Conservation (phyloP, 106 monocot species). For the Phalaenopsis equestris region DNA sequence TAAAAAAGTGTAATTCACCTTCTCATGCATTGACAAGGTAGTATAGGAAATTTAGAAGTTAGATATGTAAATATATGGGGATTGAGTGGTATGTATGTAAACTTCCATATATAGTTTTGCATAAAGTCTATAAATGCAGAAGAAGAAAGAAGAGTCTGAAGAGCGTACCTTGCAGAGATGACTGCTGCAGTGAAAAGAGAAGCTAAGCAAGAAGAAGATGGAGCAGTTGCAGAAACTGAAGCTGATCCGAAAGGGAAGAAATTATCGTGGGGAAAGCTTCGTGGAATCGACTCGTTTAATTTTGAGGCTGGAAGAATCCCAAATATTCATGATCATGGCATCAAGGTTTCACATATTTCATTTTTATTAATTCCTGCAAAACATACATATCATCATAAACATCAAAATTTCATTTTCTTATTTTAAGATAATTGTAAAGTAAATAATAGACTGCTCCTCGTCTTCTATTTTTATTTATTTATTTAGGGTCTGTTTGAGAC, state of each 20-base stretch:
- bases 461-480: too few species aligned
- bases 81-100: too few species aligned
- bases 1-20: too few species aligned
- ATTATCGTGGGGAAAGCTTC: constrained; percentile 5
- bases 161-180: neutral
- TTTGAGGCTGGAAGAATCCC: constrained; percentile 7
- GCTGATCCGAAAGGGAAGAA: neutral
- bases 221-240: neutral
- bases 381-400: neutral
- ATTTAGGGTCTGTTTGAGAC: too few species aligned
- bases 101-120: too few species aligned
- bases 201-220: neutral
- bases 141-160: neutral
- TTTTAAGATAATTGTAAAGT: too few species aligned
- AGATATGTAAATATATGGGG: too few species aligned
- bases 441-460: too few species aligned
- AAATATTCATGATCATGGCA: neutral
- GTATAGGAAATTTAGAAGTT: too few species aligned
- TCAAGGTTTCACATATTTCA: neutral
- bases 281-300: neutral
- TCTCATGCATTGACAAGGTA: too few species aligned
- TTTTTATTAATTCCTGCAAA: neutral
- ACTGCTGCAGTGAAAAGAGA: neutral
- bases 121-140: neutral
- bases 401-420: neutral